phyloP scores from a whole-genome alignment of 1,284 basidiomycete species.

The Marasmius sp. region DNA sequence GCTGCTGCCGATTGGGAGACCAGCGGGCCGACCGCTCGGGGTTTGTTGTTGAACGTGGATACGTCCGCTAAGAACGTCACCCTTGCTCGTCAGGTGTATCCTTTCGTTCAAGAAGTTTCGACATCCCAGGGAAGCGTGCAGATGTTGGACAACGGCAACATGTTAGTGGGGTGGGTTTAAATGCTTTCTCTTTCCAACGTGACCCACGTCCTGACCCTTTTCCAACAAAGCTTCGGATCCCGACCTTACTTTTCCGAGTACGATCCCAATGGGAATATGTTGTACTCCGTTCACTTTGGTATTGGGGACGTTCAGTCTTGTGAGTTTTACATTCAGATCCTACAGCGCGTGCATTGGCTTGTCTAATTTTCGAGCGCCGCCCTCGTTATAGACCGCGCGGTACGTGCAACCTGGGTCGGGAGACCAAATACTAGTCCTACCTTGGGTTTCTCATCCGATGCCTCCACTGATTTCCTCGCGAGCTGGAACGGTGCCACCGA shows the following conservation, averaged over 20 bases:
- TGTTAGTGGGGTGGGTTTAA: constrained; percentile 6
- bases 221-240: background rate
- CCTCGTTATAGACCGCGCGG: background rate
- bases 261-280: background rate
- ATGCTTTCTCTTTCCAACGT: background rate
- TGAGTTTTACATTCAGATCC: background rate
- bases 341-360: background rate
- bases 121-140: constrained; percentile 7
- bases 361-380: background rate
- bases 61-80: background rate
- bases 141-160: constrained; percentile 6
- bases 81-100: background rate
- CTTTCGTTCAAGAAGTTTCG: constrained; percentile 3
- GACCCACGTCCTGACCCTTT: background rate
- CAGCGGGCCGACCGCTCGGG: constrained; percentile 5
- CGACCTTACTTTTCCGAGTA: constrained; percentile 4
- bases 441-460: background rate
- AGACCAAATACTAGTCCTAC: background rate
- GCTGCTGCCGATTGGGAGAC: constrained; percentile 2
- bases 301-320: background rate
- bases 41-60: constrained; percentile 5
- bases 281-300: constrained; percentile 3
- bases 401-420: background rate
- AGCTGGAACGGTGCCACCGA: constrained; percentile 9
- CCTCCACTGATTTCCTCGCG: background rate